A percentile compares a stretch with the other conserved stretches of the same genome.
These are phyloP conservation scores for Lepiota venenata DNA, from an alignment of 768 basidiomycete genomes.

Conservation along the genomic window DNA sequence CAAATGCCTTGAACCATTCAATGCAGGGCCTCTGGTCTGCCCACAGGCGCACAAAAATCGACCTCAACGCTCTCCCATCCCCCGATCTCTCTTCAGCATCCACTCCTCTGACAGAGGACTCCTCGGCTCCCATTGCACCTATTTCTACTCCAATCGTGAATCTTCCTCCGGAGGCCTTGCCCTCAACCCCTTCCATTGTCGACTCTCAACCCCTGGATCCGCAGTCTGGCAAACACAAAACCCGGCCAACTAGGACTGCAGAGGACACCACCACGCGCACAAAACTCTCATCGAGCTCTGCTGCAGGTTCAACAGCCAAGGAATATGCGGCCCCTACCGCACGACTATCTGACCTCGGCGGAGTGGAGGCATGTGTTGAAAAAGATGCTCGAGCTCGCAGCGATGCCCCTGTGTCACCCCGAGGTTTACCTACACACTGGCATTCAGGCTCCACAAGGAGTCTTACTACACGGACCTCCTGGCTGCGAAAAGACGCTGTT, in stretches of 20 bases:
- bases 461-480: too few relatives aligned
- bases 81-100: conserved; percentile 23
- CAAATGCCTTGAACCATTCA: too few relatives aligned
- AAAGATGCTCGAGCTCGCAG: conserved; percentile 94
- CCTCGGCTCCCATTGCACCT: conserved; percentile 16
- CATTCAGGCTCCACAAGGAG: too few relatives aligned
- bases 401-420: conserved; percentile 99
- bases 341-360: conserved; percentile 83
- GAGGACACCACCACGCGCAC: conserved; percentile 59
- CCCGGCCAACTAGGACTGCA: conserved; percentile 39
- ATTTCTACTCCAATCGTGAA: conserved; percentile 19
- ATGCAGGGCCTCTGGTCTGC: too few relatives aligned
- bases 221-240: conserved; percentile 35
- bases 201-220: conserved; percentile 8
- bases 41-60: too few relatives aligned
- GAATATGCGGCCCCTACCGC: conserved; percentile 72
- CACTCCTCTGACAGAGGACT: conserved; percentile 22
- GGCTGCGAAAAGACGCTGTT: conserved; percentile 96
- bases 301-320: conserved; percentile 41
- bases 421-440: too few relatives aligned
- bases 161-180: too few relatives aligned
- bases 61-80: conserved; percentile 50
- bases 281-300: conserved; percentile 34
- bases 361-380: conserved; percentile 83
- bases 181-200: conserved; percentile 12